phyloP scores from a whole-genome alignment of 257 asterid genomes.

The Solanum chiquidenum region DNA sequence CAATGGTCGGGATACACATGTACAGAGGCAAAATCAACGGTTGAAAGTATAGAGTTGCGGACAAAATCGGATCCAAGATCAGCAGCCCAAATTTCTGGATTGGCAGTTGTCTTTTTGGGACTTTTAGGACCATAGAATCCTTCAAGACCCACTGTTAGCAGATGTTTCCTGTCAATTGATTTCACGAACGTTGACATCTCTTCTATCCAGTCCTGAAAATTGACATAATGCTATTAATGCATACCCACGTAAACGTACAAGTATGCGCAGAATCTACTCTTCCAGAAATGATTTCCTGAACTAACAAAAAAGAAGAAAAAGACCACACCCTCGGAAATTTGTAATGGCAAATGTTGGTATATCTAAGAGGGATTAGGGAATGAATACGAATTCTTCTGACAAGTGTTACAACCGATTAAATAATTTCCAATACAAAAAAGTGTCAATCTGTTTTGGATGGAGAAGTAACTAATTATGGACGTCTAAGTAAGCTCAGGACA shows the following conservation, averaged over 20 bases:
- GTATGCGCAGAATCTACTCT: not conserved
- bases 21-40: conserved; percentile 89
- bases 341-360: not conserved
- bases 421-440: not conserved
- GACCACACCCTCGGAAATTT: not conserved
- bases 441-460: not conserved
- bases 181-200: conserved; percentile 86
- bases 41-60: conserved; percentile 74
- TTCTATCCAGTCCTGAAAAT: conserved; percentile 93
- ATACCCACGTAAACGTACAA: not conserved
- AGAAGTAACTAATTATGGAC: not conserved
- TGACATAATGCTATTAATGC: conserved; percentile 2
- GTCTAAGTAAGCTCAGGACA: not conserved
- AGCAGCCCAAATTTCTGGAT: conserved; percentile 94
- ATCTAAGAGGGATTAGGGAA: not conserved
- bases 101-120: conserved; percentile 59
- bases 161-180: conserved; percentile 78
- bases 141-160: conserved; percentile 89
- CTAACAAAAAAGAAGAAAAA: not conserved
- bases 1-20: conserved; percentile 97
- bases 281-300: not conserved
- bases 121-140: conserved; percentile 95
- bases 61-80: conserved; percentile 89
- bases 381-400: not conserved
- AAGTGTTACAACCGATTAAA: not conserved